Base-by-base conservation (phyloP, 345 rosid genomes). In the Laguncularia racemosa region DNA sequence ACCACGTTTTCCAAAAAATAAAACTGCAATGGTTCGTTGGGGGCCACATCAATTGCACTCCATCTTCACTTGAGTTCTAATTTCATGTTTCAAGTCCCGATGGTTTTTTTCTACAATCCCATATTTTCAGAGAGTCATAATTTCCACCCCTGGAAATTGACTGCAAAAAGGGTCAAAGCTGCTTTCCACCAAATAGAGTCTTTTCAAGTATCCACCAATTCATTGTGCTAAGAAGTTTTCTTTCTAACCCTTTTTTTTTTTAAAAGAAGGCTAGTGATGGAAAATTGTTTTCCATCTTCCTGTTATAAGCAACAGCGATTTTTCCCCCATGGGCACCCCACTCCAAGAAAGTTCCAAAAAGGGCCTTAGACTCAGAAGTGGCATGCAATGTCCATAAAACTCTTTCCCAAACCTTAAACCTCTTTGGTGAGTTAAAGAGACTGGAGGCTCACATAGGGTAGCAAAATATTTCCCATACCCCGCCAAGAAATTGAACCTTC, bases 281-380 rank as follows among this genome's bases (percentile, higher is more conserved):
- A 62, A 5, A 67, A 18, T 66, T 56, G 56, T 80, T 78, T 55
- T 85, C 88, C 6, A 65, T 68, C 67, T 80, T 83, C 71, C 70
- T 68, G 45, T 79, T 80, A 76, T 71, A 78, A 55, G 85, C 89
- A 51, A 90, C 78, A 17, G 90, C 97, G 62, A 93, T 81, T 66
- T 87, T 93, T 6, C 87, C 95, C 49, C 97, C 99, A 67, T 89
- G 16, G 97, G 99, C 97, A 93, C 89, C 99, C 99, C 99, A 89
- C 46, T 85, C 96, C 74, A 93, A 67, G 67, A 78, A 68, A 58
- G 73, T 76, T 56, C 88, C 90, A 78, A 70, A 69, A 82, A 82
- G 45, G 50, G 71, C 61, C 71, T 81, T 84, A 46, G 79, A 38
- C 67, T 85, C 92, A 44, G 99, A 85, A 61, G 86, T 65, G 67